Evolutionary conservation across 1,284 basidiomycete species (phyloP), one percentile per base, ranked within the genome.

Genomic region (Rhodotorula sp.): DNA sequence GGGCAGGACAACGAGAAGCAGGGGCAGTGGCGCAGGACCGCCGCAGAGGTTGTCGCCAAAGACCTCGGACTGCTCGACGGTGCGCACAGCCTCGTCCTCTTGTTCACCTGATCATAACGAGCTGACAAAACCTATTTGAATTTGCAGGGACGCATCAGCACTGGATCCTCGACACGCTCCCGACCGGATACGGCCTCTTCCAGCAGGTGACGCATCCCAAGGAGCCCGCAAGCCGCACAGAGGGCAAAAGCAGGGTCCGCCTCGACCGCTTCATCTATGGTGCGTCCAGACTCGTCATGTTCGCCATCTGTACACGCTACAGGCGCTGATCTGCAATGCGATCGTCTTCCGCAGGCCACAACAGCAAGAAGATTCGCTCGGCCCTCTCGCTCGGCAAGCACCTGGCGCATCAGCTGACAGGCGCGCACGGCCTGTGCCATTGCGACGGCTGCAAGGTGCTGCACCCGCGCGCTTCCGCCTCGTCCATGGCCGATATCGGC

Each of bases 261-360:
- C 56, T 63, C n/a, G 73, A 74, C 54, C 65, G 73, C 44, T 74
- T 74, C 70, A 61, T 72, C 48, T 74, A 68, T 34, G 73, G 73
- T 69, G n/a, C 55, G 73, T 44, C 19, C 27, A 34, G 34, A 9
- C 34, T 49, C 42, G 48, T 49, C 44, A 25, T n/a, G 9, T 14
- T 7, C 56, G 4, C 19, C 4, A 3, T 9, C 25, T 12, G 34
- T 2, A 16, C 10, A 3, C 27, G 16, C 7, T 45, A 17, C 8
- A 12, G 17, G 13, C 17, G 5, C 25, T n/a, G 14, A 23, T 41
- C 45, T 42, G 25, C 19, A 46, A 16, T 16, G 14, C 23, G 4
- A 21, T 17, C 5, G 3, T 1, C 34, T 3, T n/a, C n/a, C 13
- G 4, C 63, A 74, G 73, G 73, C 44, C 68, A 72, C 66, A 49